These are phyloP conservation scores for Trypanosoma theileri DNA, from an alignment of 208 protist species.

Conservation along the genomic window DNA sequence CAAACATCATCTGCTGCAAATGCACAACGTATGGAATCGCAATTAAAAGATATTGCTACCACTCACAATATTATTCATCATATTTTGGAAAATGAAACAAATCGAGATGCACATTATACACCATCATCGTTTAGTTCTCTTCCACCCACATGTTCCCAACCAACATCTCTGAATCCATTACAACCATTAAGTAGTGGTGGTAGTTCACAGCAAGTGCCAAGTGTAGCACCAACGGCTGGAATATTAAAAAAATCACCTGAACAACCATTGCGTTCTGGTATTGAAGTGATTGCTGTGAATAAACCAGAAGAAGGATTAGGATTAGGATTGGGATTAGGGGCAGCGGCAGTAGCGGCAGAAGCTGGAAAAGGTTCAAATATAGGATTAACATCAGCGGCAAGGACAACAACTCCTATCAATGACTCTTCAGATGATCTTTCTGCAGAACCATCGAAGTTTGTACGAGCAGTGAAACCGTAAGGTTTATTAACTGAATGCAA, in stretches of 20 bases:
- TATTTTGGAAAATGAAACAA: not conserved
- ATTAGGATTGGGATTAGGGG: not conserved
- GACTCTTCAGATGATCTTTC: constrained; percentile 37
- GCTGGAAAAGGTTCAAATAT: not conserved
- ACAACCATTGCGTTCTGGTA: not conserved
- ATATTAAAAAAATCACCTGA: not conserved
- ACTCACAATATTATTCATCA: not conserved
- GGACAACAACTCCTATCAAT: not conserved
- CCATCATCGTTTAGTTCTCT: not conserved
- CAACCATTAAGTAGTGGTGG: not conserved
- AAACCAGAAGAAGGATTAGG: not conserved
- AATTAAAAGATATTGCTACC: not conserved
- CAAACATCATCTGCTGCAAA: not conserved
- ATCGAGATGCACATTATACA: not conserved
- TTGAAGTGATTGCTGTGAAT: constrained; percentile 9
- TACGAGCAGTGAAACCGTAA: constrained; percentile 10
- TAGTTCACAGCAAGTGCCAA: not conserved
- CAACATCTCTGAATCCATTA: not conserved
- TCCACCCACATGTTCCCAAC: not conserved
- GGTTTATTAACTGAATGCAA: no score
- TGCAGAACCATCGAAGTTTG: constrained; percentile 42
- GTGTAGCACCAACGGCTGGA: not conserved
- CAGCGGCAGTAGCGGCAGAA: not conserved
- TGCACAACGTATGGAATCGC: not conserved
- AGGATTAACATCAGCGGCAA: not conserved